phyloP scores from a whole-genome alignment of 2,329 filamentous ascomycete genomes.

The Cercospora zeae-maydis region DNA sequence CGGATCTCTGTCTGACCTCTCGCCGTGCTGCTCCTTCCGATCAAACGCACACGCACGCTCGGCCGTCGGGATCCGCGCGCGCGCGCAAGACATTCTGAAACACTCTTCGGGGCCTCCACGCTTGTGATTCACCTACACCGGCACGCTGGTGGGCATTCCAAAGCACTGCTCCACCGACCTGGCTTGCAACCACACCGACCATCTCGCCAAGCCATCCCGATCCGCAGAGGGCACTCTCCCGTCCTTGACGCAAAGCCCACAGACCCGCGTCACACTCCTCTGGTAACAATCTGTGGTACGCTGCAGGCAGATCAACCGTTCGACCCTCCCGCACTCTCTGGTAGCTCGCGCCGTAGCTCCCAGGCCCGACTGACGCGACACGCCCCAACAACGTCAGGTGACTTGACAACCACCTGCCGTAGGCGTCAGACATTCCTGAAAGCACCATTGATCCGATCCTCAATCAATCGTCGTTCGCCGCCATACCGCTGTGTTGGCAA shows the following conservation, averaged over 20 bases:
- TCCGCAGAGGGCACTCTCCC: conserved; percentile 22
- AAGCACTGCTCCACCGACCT: conserved; percentile 30
- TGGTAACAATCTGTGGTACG: conserved; percentile 27
- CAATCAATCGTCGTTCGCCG: conserved; percentile 18
- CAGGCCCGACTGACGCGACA: conserved; percentile 22
- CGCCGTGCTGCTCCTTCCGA: conserved; percentile 5
- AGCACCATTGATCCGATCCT: conserved; percentile 19
- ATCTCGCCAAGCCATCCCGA: conserved; percentile 24
- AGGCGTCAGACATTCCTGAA: conserved; percentile 19
- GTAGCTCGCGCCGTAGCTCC: conserved; percentile 21
- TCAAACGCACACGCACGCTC: conserved; percentile 16
- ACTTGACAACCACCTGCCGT: conserved; percentile 16
- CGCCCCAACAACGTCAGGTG: conserved; percentile 23
- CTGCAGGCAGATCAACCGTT: conserved; percentile 21
- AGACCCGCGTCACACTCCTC: conserved; percentile 26
- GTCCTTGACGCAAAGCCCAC: conserved; percentile 26
- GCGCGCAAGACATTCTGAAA: conserved; percentile 24
- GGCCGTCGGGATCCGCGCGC: conserved; percentile 12
- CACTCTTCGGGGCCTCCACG: conserved; percentile 17
- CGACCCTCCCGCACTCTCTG: conserved; percentile 15
- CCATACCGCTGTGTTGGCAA: conserved; percentile 24
- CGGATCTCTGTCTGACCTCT: conserved; percentile 3
- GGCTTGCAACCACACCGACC: conserved; percentile 29
- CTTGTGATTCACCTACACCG: conserved; percentile 31
- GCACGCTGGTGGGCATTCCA: conserved; percentile 30